Evolutionary conservation across 176 grass and related monocot genomes (phyloP).

Genomic region (Areca catechu): DNA sequence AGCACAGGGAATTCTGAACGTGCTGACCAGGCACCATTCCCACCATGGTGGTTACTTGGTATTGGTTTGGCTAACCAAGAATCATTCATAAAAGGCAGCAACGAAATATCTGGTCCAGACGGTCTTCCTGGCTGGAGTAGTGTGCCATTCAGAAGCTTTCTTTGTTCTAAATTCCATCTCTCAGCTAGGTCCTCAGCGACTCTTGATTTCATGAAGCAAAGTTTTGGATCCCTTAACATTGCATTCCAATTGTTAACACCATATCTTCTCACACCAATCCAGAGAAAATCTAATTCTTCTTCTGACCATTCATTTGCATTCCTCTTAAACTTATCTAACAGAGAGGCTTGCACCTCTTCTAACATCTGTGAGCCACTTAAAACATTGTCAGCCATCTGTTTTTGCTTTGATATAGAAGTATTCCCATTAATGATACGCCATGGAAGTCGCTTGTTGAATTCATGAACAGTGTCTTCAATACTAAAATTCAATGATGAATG

Average conservation of each 20-base stretch:
- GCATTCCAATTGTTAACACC: conserved; percentile 80
- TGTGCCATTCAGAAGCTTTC: conserved; percentile 44
- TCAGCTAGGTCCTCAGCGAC: conserved; percentile 62
- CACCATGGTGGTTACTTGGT: conserved; percentile 10
- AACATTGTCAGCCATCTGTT: conserved; percentile 22
- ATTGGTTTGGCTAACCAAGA: neutral
- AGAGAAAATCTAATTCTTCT: conserved; percentile 92
- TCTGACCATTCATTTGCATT: conserved; percentile 58
- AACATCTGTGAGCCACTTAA: conserved; percentile 29
- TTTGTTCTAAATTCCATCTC: conserved; percentile 82
- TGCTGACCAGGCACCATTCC: conserved; percentile 30
- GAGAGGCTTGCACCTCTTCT: conserved; percentile 26
- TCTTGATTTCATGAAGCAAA: conserved; percentile 56
- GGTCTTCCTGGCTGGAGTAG: conserved; percentile 23
- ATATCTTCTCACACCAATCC: conserved; percentile 93
- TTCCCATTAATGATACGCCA: conserved; percentile 25
- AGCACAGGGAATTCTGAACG: conserved; percentile 32
- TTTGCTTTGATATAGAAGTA: conserved; percentile 19
- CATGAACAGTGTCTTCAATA: conserved; percentile 33
- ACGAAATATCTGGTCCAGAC: conserved; percentile 14
- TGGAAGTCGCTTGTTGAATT: conserved; percentile 27
- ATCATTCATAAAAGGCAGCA: conserved; percentile 8
- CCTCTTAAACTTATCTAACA: conserved; percentile 31
- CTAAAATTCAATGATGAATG: conserved; percentile 28
- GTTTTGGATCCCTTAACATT: conserved; percentile 51